These are phyloP conservation scores for Hexamita inflata DNA, from an alignment of 208 protist species.

Conservation along the genomic window DNA sequence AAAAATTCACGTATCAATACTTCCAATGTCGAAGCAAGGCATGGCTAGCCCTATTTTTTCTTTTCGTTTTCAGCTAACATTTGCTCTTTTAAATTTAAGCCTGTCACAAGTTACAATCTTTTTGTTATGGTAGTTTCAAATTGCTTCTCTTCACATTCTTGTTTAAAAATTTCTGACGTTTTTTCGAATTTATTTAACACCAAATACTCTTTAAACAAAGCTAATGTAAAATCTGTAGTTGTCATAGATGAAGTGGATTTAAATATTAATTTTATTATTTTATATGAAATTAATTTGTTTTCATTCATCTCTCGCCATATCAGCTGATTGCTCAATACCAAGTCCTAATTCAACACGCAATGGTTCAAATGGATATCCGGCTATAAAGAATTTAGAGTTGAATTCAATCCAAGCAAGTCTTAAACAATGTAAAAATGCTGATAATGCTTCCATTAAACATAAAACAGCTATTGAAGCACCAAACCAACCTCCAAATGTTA, in stretches of 20 bases:
- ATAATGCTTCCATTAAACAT: slow-evolving; percentile 89
- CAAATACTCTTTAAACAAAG: background rate
- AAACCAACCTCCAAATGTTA: slow-evolving; percentile 72
- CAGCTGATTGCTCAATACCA: no score
- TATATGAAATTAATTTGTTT: no score
- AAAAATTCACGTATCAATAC: background rate
- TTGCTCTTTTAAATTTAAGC: background rate
- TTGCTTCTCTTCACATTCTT: background rate
- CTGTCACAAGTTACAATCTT: background rate
- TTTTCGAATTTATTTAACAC: background rate
- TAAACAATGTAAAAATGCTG: slow-evolving; percentile 93
- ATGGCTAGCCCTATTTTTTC: background rate
- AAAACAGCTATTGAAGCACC: slow-evolving; percentile 81
- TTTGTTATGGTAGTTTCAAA: background rate
- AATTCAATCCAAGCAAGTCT: slow-evolving; percentile 66
- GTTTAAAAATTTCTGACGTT: no score
- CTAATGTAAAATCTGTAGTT: background rate
- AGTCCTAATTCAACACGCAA: no score
- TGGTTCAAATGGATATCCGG: slow-evolving; percentile 26
- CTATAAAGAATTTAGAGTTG: slow-evolving; percentile 39
- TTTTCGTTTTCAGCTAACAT: background rate
- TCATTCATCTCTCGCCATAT: no score
- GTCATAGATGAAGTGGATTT: no score
- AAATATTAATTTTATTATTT: no score
- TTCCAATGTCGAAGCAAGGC: background rate